Evolutionary conservation across 257 asterid species (phyloP), one percentile per base, ranked within the genome.

Genomic region (Sherardia arvensis): DNA sequence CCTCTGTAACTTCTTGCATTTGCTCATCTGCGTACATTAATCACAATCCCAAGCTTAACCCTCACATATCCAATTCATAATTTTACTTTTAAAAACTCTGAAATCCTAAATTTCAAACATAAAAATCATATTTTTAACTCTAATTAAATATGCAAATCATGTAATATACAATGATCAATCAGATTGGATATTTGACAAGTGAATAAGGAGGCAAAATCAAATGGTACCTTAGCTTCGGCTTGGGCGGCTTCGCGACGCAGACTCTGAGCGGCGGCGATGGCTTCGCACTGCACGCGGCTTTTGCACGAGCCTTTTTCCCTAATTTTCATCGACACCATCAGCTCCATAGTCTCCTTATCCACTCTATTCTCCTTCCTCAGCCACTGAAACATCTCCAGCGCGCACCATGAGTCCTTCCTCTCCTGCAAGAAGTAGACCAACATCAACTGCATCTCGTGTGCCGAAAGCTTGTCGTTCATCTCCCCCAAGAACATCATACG

Each of bases 391-490:
- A 92, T 96, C 84, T 92, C 99, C 48, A 92, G 72, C 1, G 97
- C 88, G 61, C 97, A 92, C 99, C 99, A 92, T 2, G 95, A 89
- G 40, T 92, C 99, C 88, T 96, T 83, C 71, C 99, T 97, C 61
- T 92, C 96, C 66, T 87, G 99, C 0, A 96, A 75, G 71, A 92
- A 92, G 61, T 92, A 92, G 34, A 92, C 96, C 82, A 89, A 66
- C 48, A 92, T 95, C 27, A 89, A 29, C 80, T 89, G 99, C 77
- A 89, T 43, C 62, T 92, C 99, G 5, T 96, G 91, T 63, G 84
- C 79, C 2, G 99, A 82, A 64, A 92, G 72, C 33, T 77, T 77
- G 14, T 85, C 83, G 48, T 87, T 89, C 97, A 92, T 84, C 76
- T 92, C 96, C 78, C 81, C 90, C n/a, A 5, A 92, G 88, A 21